These are phyloP conservation scores for Aschersonia sp. DNA, from an alignment of 2,329 filamentous ascomycete genomes.

Conservation along the genomic window DNA sequence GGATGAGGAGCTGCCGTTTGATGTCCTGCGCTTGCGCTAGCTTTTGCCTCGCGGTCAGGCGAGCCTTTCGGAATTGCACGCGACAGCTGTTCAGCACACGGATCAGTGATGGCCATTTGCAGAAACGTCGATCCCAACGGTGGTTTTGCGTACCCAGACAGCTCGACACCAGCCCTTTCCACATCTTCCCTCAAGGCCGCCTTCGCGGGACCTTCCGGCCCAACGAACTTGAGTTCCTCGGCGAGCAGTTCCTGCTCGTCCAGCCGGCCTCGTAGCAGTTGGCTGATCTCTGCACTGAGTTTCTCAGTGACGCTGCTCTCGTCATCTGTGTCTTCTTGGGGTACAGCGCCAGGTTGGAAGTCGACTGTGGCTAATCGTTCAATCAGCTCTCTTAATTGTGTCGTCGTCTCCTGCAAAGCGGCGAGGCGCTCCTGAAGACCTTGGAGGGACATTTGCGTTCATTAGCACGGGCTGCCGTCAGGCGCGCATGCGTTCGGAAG, in stretches of 20 bases:
- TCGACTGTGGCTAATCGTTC: conserved; percentile 41
- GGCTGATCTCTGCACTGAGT: conserved; percentile 66
- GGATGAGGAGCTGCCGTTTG: conserved; percentile 64
- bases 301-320: conserved; percentile 49
- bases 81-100: conserved; percentile 28
- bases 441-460: not conserved
- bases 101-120: no score
- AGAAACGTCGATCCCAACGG: not conserved
- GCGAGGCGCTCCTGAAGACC: conserved; percentile 42
- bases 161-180: conserved; percentile 51
- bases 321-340: conserved; percentile 27
- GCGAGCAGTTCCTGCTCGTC: conserved; percentile 70
- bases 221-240: conserved; percentile 63
- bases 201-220: conserved; percentile 40
- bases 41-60: conserved; percentile 62
- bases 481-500: not conserved
- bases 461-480: not conserved
- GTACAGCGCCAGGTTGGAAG: conserved; percentile 43
- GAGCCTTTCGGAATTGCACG: conserved; percentile 64
- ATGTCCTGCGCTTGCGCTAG: conserved; percentile 58
- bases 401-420: conserved; percentile 45
- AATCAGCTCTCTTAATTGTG: conserved; percentile 44
- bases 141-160: conserved; percentile 44
- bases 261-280: conserved; percentile 61
- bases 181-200: conserved; percentile 52